A percentile compares a stretch with the other conserved stretches of the same genome.
These are phyloP conservation scores for Lasiosphaeria ovina DNA, from an alignment of 495 filamentous ascomycete genomes.

Conservation along the genomic window DNA sequence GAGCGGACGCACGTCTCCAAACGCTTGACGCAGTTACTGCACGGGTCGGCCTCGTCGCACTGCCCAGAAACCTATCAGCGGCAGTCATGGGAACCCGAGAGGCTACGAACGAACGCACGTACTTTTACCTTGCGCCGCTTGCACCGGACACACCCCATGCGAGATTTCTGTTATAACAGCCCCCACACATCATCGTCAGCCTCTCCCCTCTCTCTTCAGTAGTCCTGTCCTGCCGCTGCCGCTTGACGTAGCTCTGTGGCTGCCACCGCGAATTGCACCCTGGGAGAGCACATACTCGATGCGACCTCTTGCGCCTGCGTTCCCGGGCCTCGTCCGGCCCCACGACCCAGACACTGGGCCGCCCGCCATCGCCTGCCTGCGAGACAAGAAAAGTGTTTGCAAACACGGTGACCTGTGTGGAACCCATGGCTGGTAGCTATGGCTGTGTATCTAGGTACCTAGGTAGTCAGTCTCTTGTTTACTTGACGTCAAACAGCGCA, in stretches of 20 bases:
- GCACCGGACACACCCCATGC: slow-evolving; percentile 23
- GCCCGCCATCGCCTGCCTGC: slow-evolving; percentile 7
- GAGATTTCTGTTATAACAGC: slow-evolving; percentile 20
- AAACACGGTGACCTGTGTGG: slow-evolving; percentile 12
- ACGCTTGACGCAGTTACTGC: slow-evolving; percentile 28
- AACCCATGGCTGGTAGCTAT: not conserved
- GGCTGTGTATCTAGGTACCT: not conserved
- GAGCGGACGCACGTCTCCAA: slow-evolving; percentile 23
- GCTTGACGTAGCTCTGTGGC: too few relatives aligned
- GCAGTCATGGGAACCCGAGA: not conserved
- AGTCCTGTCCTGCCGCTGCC: too few relatives aligned
- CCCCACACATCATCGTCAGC: too few relatives aligned
- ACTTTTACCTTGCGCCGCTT: slow-evolving; percentile 31
- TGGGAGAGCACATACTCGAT: slow-evolving; percentile 20
- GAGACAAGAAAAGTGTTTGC: slow-evolving; percentile 24
- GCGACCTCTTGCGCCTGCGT: slow-evolving; percentile 22
- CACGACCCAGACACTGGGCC: slow-evolving; percentile 15
- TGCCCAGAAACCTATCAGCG: slow-evolving; percentile 9
- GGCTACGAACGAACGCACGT: not conserved
- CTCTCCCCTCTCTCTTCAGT: too few relatives aligned
- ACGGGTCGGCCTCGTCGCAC: slow-evolving; percentile 27
- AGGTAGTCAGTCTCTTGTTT: too few relatives aligned
- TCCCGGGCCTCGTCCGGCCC: slow-evolving; percentile 18
- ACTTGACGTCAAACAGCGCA: too few relatives aligned
- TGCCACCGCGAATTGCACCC: too few relatives aligned